These are phyloP conservation scores for Citrus trifoliata DNA, from an alignment of 345 rosid species.

Conservation along the genomic window DNA sequence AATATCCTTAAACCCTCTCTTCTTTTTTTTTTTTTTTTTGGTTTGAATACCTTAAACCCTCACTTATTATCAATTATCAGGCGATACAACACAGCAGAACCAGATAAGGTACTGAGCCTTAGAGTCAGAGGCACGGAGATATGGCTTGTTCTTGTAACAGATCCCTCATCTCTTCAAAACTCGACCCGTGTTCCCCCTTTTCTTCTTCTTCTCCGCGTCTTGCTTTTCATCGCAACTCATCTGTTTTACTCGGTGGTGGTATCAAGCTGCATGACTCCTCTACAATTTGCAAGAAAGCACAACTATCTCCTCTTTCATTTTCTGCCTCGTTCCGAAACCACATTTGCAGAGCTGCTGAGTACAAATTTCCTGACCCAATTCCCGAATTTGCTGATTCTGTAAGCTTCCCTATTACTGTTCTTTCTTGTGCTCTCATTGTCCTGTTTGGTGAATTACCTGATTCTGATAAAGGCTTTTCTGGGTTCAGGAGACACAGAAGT, in stretches of 20 bases:
- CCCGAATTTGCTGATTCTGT: slow-evolving; percentile 86
- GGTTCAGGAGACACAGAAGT: slow-evolving; percentile 78
- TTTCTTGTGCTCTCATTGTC: not conserved
- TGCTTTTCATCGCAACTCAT: slow-evolving; percentile 11
- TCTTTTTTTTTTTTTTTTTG: too few relatives aligned
- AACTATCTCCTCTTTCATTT: not conserved
- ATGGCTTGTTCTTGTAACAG: slow-evolving; percentile 43
- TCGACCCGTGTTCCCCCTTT: slow-evolving; percentile 14
- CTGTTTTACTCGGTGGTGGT: not conserved
- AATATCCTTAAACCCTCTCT: not conserved
- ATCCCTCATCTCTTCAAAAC: slow-evolving; percentile 23
- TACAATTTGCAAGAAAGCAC: slow-evolving; percentile 14
- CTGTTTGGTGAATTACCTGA: not conserved
- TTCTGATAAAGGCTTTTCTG: not conserved
- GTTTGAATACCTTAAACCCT: not conserved
- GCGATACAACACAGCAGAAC: not conserved
- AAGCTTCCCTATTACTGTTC: slow-evolving; percentile 19
- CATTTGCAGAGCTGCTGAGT: slow-evolving; percentile 66
- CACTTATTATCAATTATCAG: not conserved
- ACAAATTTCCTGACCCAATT: slow-evolving; percentile 84
- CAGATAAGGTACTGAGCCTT: slow-evolving; percentile 10
- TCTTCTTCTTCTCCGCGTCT: slow-evolving; percentile 9
- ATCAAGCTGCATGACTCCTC: slow-evolving; percentile 15
- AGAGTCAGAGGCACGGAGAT: not conserved
- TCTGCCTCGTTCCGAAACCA: slow-evolving; percentile 19